Evolutionary conservation across 2,329 filamentous ascomycete species (phyloP).

Genomic region (Sclerotinia sclerotiorum): DNA sequence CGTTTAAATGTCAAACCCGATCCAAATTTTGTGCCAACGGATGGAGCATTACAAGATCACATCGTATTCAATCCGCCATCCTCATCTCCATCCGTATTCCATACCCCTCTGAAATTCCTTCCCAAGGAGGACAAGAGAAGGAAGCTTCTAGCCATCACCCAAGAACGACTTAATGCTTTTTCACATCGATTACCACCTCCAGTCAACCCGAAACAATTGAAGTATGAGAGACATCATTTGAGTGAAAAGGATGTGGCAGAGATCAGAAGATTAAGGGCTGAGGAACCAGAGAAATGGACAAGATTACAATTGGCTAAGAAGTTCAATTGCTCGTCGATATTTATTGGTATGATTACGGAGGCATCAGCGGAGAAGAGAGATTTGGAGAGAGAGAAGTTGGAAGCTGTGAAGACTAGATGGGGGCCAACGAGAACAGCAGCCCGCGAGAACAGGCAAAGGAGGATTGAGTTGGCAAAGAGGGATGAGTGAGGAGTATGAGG

Average conservation of each 20-base stretch:
- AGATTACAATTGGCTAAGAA: slow-evolving; percentile 53
- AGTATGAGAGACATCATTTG: slow-evolving; percentile 49
- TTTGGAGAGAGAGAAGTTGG: slow-evolving; percentile 47
- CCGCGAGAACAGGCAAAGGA: slow-evolving; percentile 54
- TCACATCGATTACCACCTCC: slow-evolving; percentile 34
- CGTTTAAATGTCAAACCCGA: slow-evolving; percentile 57
- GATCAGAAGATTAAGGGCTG: slow-evolving; percentile 55
- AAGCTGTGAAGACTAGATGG: slow-evolving; percentile 55
- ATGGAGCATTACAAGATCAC: slow-evolving; percentile 44
- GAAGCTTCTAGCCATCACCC: slow-evolving; percentile 34
- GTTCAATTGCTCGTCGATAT: slow-evolving; percentile 56
- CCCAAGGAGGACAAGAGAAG: slow-evolving; percentile 47
- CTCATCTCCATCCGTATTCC: slow-evolving; percentile 55
- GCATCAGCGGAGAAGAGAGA: slow-evolving; percentile 49
- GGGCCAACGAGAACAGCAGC: slow-evolving; percentile 56
- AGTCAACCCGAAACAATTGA: slow-evolving; percentile 28
- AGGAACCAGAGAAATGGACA: slow-evolving; percentile 57
- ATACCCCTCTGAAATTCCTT: slow-evolving; percentile 68
- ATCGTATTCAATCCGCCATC: slow-evolving; percentile 60
- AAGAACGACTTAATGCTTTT: slow-evolving; percentile 26
- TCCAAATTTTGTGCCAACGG: slow-evolving; percentile 52
- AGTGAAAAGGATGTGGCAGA: slow-evolving; percentile 56
- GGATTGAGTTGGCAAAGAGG: slow-evolving; percentile 43
- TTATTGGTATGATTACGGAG: slow-evolving; percentile 59
- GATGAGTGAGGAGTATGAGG: slow-evolving; percentile 31